Base-by-base conservation (phyloP, 2,329 filamentous ascomycete species). In the Curvularia eragrostidis region DNA sequence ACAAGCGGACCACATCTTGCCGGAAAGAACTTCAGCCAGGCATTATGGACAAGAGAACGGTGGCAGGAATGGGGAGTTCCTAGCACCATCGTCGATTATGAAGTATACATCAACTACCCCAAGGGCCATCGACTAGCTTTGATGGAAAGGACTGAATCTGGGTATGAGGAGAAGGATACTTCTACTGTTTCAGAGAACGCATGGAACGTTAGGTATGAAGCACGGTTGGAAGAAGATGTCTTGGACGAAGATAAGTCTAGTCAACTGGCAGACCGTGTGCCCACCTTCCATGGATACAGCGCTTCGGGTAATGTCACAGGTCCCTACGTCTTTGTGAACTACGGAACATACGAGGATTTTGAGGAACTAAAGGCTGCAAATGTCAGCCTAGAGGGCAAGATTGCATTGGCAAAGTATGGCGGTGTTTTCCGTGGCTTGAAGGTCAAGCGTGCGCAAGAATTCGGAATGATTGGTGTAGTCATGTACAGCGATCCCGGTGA, bases 231-330 rank as follows among this genome's bases (percentile, higher is more conserved):
- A 66, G 95, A 99, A 76, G 92, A 96, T 71, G 84, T 94, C 1
- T 80, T 98, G 5, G 84, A 91, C 0, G 89, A 96, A 51, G 95
- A 99, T 74, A 85, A 87, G 3, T 96, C 93, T 0, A 92, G 88
- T 18, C 84, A 87, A 21, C 80, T 92, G 44, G 78, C 84, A 9
- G 85, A 93, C 68, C 83, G 91, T 28, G 84, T 98, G 23, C 93
- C 94, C 1, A 94, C 90, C 0, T 98, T 98, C 80, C 94, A 98
- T 72, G 95, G 94, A 52, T 98, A 97, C 77, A 96, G 92, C 3
- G 93, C 93, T 4, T 93, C 84, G 59, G 94, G 94, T 26, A 96
- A 98, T 75, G 94, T 96, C 47, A 97, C 94, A 0, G 92, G 87
- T 2, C 85, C 87, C 13, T 95, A 91, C 64, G 91, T 97, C 30